Evolutionary conservation across 352 stramenopile species (phyloP), one percentile per base, ranked within the genome.

Genomic region (Phytophthora hybrid): DNA sequence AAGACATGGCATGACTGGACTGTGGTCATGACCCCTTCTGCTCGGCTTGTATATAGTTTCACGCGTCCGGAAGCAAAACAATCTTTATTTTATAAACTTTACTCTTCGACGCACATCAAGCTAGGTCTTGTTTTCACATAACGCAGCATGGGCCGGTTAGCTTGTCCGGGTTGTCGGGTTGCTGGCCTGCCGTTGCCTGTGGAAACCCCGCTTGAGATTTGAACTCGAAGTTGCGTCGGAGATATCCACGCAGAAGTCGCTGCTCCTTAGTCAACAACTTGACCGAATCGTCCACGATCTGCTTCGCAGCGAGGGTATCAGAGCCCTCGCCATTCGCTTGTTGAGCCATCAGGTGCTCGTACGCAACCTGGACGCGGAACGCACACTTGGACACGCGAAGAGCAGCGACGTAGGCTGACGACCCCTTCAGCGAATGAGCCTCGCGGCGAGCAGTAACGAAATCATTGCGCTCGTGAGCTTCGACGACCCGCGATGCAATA

Each of bases 141-240:
- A 79, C 23, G 44, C 44, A 63, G 51, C 73, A 79, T 59, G 67
- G 67, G 6, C 58, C 68, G 7, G 58, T 62, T 49, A 53, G 39
- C 63, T 62, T 73, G 21, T 71, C 68, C 74, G 77, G 16, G 16
- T 51, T 49, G 34, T 66, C 63, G 47, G 39, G 37, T 31, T 54
- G 52, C 41, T 74, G 44, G 6, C 14, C 26, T 37, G 53, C 29
- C 21, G 59, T 7, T 14, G 19, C 57, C 59, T 66, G 32, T 10
- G 44, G 54, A 14, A n/a, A 9, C 31, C 19, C 41, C 0, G 73
- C 55, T 65, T 63, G n/a, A 34, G 44, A 55, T 11, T 72, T 66
- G 65, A 95, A 94, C 23, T 80, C 79, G 56, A 93, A 94, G 69
- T 94, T 93, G 58, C 88, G 88, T 5, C 79, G 77, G 31, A 94